Evolutionary conservation across 805 yeast genomes (phyloP).

Genomic region (Lachancea sp.): DNA sequence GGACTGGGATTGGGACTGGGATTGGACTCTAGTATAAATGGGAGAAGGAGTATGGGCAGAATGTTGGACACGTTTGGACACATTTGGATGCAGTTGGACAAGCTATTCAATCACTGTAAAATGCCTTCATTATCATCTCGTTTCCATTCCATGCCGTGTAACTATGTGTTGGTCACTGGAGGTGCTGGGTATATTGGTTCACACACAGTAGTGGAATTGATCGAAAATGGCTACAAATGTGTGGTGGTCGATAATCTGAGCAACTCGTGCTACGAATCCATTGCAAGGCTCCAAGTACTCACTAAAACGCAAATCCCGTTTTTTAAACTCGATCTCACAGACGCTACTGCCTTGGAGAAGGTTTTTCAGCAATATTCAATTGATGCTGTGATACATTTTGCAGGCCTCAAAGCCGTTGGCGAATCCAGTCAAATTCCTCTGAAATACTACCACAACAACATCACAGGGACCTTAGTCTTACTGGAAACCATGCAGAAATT

Average conservation of each 20-base stretch:
- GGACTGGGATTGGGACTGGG: no score
- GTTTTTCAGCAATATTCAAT: slow-evolving; percentile 47
- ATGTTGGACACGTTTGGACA: no score
- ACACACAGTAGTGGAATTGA: slow-evolving; percentile 62
- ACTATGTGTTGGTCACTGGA: slow-evolving; percentile 64
- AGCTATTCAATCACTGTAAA: no score
- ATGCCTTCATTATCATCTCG: no score
- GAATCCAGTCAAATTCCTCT: slow-evolving; percentile 66
- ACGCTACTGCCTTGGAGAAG: slow-evolving; percentile 40
- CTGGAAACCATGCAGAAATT: slow-evolving; percentile 45
- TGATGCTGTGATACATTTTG: slow-evolving; percentile 66
- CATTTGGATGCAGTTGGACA: no score
- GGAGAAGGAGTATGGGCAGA: no score
- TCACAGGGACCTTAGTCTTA: slow-evolving; percentile 55
- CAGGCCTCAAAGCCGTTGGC: slow-evolving; percentile 79
- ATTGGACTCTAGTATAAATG: no score
- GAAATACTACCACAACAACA: slow-evolving; percentile 61
- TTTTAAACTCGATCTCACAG: slow-evolving; percentile 50
- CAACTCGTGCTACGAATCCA: slow-evolving; percentile 62
- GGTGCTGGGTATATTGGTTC: slow-evolving; percentile 88
- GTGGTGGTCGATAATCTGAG: slow-evolving; percentile 66
- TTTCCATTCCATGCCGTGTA: no score
- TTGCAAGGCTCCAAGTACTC: slow-evolving; percentile 54
- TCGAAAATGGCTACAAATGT: slow-evolving; percentile 57
- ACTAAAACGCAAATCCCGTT: slow-evolving; percentile 46